Conservation (phyloP, 148 eudicot species). For the Chenopodium berlandieri region DNA sequence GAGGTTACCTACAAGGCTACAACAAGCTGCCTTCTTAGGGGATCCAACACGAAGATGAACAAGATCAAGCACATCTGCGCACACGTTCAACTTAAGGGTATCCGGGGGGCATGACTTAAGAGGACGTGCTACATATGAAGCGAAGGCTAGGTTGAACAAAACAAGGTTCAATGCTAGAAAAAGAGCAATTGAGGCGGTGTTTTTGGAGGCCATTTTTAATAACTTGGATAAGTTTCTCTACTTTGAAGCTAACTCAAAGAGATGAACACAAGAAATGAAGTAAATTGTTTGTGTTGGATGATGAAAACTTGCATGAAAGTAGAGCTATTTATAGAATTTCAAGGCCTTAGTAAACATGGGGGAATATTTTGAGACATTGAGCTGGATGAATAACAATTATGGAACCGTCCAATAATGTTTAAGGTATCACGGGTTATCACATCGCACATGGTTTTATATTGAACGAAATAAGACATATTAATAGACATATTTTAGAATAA, state of each 20-base stretch:
- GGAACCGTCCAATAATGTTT: neutral
- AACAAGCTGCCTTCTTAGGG: neutral
- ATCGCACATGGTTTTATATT: neutral
- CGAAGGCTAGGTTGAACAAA: neutral
- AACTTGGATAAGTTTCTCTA: neutral
- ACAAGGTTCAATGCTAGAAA: constrained; percentile 3
- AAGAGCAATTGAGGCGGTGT: neutral
- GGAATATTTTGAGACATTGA: neutral
- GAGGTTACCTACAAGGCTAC: constrained; percentile 5
- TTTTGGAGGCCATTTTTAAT: neutral
- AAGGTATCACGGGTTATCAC: neutral
- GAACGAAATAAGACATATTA: no score
- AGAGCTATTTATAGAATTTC: neutral
- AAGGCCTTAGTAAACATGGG: neutral
- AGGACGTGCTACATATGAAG: neutral
- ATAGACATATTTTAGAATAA: no score
- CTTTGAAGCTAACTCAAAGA: no score
- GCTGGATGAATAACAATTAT: neutral
- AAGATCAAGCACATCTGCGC: constrained; percentile 8
- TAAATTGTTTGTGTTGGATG: neutral
- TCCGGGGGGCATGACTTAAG: neutral
- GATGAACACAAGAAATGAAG: no score
- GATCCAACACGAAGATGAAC: neutral
- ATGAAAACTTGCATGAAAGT: neutral
- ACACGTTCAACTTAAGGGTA: constrained; percentile 2